These are phyloP conservation scores for Sugiyamaella mastotermitis DNA, from an alignment of 805 yeast genomes.

Conservation along the genomic window DNA sequence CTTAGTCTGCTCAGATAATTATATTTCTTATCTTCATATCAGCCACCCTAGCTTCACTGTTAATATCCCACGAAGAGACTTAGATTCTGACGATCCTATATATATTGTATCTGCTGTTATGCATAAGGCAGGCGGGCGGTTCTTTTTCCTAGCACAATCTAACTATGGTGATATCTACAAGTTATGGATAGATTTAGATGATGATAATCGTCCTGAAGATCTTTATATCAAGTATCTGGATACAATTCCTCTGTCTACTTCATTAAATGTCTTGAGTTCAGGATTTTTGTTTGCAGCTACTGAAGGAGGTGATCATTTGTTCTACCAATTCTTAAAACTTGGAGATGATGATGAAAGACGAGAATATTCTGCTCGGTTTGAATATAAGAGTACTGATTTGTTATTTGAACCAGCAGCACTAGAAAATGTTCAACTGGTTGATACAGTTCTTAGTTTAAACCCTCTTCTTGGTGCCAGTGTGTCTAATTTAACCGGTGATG, in stretches of 20 bases:
- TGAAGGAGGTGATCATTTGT: constrained; percentile 53
- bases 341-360: constrained; percentile 51
- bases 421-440: constrained; percentile 56
- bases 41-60: constrained; percentile 33
- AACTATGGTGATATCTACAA: constrained; percentile 72
- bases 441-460: constrained; percentile 42
- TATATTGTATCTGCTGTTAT: constrained; percentile 50
- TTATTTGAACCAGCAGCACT: constrained; percentile 23
- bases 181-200: constrained; percentile 45
- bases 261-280: constrained; percentile 56
- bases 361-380: constrained; percentile 29
- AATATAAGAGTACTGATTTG: constrained; percentile 13
- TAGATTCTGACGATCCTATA: constrained; percentile 3
- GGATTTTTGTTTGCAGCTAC: constrained; percentile 72
- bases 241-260: constrained; percentile 54
- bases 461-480: constrained; percentile 47
- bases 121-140: constrained; percentile 58
- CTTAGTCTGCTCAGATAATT: constrained; percentile 53
- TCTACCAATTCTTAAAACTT: constrained; percentile 74
- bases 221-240: constrained; percentile 68
- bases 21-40: constrained; percentile 35
- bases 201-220: constrained; percentile 33
- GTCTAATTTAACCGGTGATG: constrained; percentile 24
- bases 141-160: constrained; percentile 67
- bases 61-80: constrained; percentile 50